Evolutionary conservation across 2,329 filamentous ascomycete genomes (phyloP).

Genomic region (Venturia pyrina): DNA sequence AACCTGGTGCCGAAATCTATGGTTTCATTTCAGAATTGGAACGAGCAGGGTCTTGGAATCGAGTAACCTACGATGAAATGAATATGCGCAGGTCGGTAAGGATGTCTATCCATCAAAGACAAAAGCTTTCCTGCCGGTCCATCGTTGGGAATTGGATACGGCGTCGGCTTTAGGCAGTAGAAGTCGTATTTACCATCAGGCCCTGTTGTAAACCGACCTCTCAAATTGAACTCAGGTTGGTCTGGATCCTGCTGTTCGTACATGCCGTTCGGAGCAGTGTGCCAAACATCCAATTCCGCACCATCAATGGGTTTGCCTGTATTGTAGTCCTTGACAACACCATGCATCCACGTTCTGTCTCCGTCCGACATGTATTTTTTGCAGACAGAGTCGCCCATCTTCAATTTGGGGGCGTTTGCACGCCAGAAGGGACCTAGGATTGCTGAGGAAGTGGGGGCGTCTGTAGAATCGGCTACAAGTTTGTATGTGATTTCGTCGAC

Average conservation of each 20-base stretch:
- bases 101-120: constrained; percentile 49
- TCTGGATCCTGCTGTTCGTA: constrained; percentile 62
- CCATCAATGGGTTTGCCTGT: constrained; percentile 55
- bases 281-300: constrained; percentile 68
- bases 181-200: constrained; percentile 49
- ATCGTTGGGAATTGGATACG: constrained; percentile 47
- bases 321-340: constrained; percentile 45
- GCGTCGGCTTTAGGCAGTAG: constrained; percentile 32
- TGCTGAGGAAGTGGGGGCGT: constrained; percentile 57
- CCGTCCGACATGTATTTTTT: constrained; percentile 34
- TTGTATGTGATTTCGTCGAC: constrained; percentile 76
- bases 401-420: constrained; percentile 56
- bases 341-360: constrained; percentile 52
- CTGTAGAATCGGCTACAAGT: constrained; percentile 40
- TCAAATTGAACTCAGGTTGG: constrained; percentile 63
- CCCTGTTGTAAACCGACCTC: constrained; percentile 62
- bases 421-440: constrained; percentile 84
- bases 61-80: constrained; percentile 43
- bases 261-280: constrained; percentile 61
- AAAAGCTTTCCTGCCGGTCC: constrained; percentile 50
- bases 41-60: too few species aligned
- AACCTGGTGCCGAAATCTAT: constrained; percentile 45
- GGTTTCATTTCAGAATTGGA: not conserved
- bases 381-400: constrained; percentile 61
- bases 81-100: constrained; percentile 53